phyloP scores from a whole-genome alignment of 352 stramenopile species.

The Pythium oligandrum region DNA sequence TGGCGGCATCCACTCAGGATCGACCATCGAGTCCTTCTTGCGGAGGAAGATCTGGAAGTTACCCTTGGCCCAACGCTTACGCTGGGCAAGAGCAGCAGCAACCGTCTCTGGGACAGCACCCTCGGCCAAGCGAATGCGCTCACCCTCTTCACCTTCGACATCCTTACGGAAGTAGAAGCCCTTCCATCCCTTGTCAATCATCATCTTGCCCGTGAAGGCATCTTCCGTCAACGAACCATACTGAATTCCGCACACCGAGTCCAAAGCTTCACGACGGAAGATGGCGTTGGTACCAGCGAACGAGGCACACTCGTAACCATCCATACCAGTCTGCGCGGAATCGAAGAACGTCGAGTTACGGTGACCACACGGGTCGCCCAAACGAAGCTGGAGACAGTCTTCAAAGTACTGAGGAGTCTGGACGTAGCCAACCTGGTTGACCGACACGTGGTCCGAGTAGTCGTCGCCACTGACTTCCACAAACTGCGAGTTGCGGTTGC shows the following conservation, averaged over 20 bases:
- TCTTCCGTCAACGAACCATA: constrained; percentile 75
- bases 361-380: constrained; percentile 59
- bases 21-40: constrained; percentile 61
- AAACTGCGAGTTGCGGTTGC: constrained; percentile 36
- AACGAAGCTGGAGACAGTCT: constrained; percentile 57
- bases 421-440: constrained; percentile 73
- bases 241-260: constrained; percentile 69
- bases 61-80: constrained; percentile 73
- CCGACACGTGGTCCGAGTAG: constrained; percentile 64
- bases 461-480: constrained; percentile 47
- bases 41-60: constrained; percentile 74
- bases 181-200: constrained; percentile 81
- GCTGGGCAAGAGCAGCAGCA: constrained; percentile 46
- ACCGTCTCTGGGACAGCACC: constrained; percentile 65
- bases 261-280: constrained; percentile 67
- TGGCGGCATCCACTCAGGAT: constrained; percentile 49
- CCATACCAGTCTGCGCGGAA: constrained; percentile 65
- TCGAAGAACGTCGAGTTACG: constrained; percentile 75
- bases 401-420: constrained; percentile 74
- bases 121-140: constrained; percentile 66
- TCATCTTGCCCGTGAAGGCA: constrained; percentile 72
- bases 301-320: constrained; percentile 66
- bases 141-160: constrained; percentile 57
- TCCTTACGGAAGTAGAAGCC: constrained; percentile 76
- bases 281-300: constrained; percentile 77